Base-by-base conservation (phyloP, 2,329 filamentous ascomycete genomes). In the Pseudocercospora eumusae region DNA sequence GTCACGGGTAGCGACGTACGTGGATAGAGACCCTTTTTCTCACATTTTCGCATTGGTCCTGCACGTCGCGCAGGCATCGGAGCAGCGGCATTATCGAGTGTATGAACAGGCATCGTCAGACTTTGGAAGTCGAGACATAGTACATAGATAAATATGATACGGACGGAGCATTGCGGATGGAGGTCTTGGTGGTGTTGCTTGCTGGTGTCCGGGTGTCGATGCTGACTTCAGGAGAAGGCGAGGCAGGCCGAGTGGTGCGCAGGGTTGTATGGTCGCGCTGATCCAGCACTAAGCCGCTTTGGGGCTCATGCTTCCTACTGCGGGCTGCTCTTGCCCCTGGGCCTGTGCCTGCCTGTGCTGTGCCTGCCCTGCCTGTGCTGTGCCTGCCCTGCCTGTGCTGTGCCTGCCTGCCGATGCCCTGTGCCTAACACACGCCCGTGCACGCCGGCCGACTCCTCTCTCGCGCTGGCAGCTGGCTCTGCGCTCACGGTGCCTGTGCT, bases 251-350 rank as follows among this genome's bases (percentile, higher is more conserved):
- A n/a, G n/a, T n/a, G n/a, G n/a, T n/a, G n/a, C 42, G 11, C 47
- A 52, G 47, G 47, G 47, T 28, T 52, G 47, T 25, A 25, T 25
- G 47, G 47, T 52, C 47, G 47, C 25, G 47, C 23, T 52, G 47
- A 31, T 52, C 21, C 47, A n/a, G 25, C 21, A 9, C 47, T 31
- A 52, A 1, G 15, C 47, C 47, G 23, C 23, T 27, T 52, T 13
- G 21, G 23, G 47, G 3, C 6, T 18, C 47, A 28, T 52, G 47
- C 47, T 50, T 50, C 45, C 21, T 20, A 3, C 45, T 23, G 42
- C 42, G 21, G 42, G n/a, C n/a, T n/a, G n/a, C n/a, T n/a, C n/a
- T n/a, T n/a, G n/a, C n/a, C n/a, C n/a, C n/a, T n/a, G n/a, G n/a
- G n/a, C n/a, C 44, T 47, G 23, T 15, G 44, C 44, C 44, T 25